phyloP scores from a whole-genome alignment of 768 basidiomycete genomes.

The Pleurotus giganteus region DNA sequence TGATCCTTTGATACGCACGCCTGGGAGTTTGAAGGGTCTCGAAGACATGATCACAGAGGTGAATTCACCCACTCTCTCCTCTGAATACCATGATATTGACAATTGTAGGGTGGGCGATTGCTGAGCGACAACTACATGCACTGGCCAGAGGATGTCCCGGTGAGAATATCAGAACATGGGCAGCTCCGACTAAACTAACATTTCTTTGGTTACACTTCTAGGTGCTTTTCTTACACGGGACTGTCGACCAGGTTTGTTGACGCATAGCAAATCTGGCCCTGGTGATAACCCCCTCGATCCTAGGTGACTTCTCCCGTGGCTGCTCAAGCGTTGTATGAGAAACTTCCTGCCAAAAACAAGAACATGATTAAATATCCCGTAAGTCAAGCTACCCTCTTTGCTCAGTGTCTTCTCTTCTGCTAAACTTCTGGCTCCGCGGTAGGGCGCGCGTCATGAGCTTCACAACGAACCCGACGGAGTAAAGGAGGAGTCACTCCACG shows the following conservation, averaged over 20 bases:
- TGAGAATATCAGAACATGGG: too few relatives aligned
- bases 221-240: slow-evolving; percentile 46
- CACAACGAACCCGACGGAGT: slow-evolving; percentile 71
- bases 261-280: background rate
- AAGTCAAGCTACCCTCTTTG: slow-evolving; percentile 7
- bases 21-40: slow-evolving; percentile 56
- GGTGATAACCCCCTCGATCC: background rate
- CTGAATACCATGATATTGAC: background rate
- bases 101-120: slow-evolving; percentile 57
- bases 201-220: slow-evolving; percentile 15
- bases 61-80: slow-evolving; percentile 9
- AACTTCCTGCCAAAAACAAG: slow-evolving; percentile 41
- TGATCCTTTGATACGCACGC: slow-evolving; percentile 54
- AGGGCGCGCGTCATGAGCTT: slow-evolving; percentile 75
- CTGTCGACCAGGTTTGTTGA: slow-evolving; percentile 36
- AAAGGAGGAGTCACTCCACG: slow-evolving; percentile 40
- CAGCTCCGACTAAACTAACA: too few relatives aligned
- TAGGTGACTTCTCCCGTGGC: slow-evolving; percentile 41
- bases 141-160: slow-evolving; percentile 70
- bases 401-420: background rate
- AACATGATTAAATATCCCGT: slow-evolving; percentile 31
- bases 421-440: background rate
- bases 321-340: slow-evolving; percentile 34
- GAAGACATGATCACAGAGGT: slow-evolving; percentile 64
- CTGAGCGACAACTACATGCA: slow-evolving; percentile 39